A percentile compares a stretch with the other conserved stretches of the same genome.
These are phyloP conservation scores for Furcasterigmium furcatum DNA, from an alignment of 2,329 filamentous ascomycete species.

Conservation along the genomic window DNA sequence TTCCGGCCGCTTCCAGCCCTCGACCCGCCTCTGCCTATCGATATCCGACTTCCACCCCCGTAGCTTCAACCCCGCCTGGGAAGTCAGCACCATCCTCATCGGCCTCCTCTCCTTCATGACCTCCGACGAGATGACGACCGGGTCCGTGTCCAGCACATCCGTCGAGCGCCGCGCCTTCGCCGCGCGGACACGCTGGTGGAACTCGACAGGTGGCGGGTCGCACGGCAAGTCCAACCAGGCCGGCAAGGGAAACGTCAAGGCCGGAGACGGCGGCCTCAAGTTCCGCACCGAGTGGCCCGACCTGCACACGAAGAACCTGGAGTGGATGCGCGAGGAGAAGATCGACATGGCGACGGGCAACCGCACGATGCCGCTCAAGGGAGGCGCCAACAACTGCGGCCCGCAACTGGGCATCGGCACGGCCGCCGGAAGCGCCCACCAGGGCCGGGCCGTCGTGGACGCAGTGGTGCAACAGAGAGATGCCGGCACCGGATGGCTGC, in stretches of 20 bases:
- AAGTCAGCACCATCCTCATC: slow-evolving; percentile 93
- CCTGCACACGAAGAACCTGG: slow-evolving; percentile 83
- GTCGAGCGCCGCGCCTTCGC: slow-evolving; percentile 78
- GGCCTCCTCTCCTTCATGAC: slow-evolving; percentile 98
- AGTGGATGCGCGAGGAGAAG: slow-evolving; percentile 81
- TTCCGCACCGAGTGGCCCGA: slow-evolving; percentile 90
- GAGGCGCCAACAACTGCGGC: slow-evolving; percentile 36
- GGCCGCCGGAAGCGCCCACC: slow-evolving; percentile 57
- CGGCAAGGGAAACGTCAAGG: slow-evolving; percentile 77
- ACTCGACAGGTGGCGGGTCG: slow-evolving; percentile 85
- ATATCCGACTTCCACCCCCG: slow-evolving; percentile 98
- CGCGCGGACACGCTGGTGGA: slow-evolving; percentile 86
- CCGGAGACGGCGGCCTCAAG: slow-evolving; percentile 87
- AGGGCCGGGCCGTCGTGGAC: slow-evolving; percentile 72
- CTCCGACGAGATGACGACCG: slow-evolving; percentile 97
- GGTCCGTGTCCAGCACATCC: slow-evolving; percentile 74
- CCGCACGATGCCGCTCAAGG: slow-evolving; percentile 46
- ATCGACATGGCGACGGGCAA: slow-evolving; percentile 77
- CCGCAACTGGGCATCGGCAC: slow-evolving; percentile 51
- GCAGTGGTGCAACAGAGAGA: slow-evolving; percentile 72
- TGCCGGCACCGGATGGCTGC: slow-evolving; percentile 78
- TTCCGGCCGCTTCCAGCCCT: slow-evolving; percentile 90
- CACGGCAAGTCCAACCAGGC: slow-evolving; percentile 47
- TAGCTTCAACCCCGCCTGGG: slow-evolving; percentile 97
- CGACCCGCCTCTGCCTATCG: slow-evolving; percentile 85